Percentiles rank a stretch among this genome's conserved stretches.
Evolutionary conservation across 2,329 filamentous ascomycete species (phyloP).

Genomic region (Ophiostoma fasciatum): DNA sequence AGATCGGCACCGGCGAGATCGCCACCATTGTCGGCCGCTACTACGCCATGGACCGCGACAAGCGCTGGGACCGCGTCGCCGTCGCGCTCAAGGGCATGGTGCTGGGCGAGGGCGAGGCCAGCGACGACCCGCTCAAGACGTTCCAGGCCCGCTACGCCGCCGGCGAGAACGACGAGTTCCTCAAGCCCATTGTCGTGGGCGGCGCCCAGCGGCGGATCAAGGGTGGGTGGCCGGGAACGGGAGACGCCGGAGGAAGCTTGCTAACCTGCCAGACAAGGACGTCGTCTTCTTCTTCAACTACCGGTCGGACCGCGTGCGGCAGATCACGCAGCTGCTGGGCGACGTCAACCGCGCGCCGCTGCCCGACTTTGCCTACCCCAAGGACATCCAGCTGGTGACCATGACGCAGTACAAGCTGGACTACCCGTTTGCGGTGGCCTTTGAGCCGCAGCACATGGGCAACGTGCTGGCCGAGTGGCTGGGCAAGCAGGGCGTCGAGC

Average conservation of each 20-base stretch:
- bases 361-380: slow-evolving; percentile 86
- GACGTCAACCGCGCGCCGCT: slow-evolving; percentile 81
- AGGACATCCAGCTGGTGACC: slow-evolving; percentile 70
- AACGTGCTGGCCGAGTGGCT: slow-evolving; percentile 98
- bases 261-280: too few species aligned
- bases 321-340: slow-evolving; percentile 88
- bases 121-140: slow-evolving; percentile 69
- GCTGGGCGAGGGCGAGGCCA: slow-evolving; percentile 73
- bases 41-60: slow-evolving; percentile 98
- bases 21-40: slow-evolving; percentile 91
- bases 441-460: slow-evolving; percentile 88
- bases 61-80: slow-evolving; percentile 95
- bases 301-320: slow-evolving; percentile 90
- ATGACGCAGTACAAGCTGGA: slow-evolving; percentile 98
- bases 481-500: slow-evolving; percentile 72
- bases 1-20: slow-evolving; percentile 75
- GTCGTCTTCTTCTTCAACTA: slow-evolving; percentile 99
- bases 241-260: too few species aligned
- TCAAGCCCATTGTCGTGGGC: slow-evolving; percentile 92
- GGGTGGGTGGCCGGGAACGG: too few species aligned
- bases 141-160: slow-evolving; percentile 80
- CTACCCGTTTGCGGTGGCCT: slow-evolving; percentile 84
- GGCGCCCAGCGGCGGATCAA: slow-evolving; percentile 76
- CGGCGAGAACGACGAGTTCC: slow-evolving; percentile 89
- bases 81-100: slow-evolving; percentile 77